Evolutionary conservation across 2,329 filamentous ascomycete species (phyloP).

Genomic region (Periconia sp.): DNA sequence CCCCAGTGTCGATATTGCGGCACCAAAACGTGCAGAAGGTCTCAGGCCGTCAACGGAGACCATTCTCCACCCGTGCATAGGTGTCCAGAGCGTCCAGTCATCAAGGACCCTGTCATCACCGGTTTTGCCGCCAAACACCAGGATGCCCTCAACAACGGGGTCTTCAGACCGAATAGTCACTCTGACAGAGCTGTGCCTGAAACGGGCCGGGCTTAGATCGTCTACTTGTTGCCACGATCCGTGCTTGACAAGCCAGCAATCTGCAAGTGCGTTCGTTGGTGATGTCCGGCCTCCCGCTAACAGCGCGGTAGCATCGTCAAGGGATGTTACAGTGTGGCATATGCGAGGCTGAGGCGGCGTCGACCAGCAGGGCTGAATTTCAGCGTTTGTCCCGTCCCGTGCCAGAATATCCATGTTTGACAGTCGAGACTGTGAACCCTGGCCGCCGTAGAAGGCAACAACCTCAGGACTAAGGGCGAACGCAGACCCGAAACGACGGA

Average conservation of each 20-base stretch:
- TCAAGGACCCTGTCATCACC: slow-evolving; percentile 49
- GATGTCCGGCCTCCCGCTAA: slow-evolving; percentile 81
- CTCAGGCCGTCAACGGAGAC: slow-evolving; percentile 43
- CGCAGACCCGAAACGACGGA: slow-evolving; percentile 49
- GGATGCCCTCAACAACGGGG: slow-evolving; percentile 48
- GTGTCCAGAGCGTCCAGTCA: slow-evolving; percentile 54
- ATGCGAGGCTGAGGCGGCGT: slow-evolving; percentile 55
- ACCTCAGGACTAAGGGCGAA: slow-evolving; percentile 37
- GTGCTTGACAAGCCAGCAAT: slow-evolving; percentile 76
- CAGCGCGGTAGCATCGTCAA: slow-evolving; percentile 65
- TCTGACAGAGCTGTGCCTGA: slow-evolving; percentile 71
- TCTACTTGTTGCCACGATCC: slow-evolving; percentile 68
- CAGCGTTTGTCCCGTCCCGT: slow-evolving; percentile 30
- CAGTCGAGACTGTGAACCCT: slow-evolving; percentile 56
- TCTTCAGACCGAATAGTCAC: slow-evolving; percentile 45
- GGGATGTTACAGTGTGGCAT: slow-evolving; percentile 76
- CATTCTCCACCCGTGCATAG: slow-evolving; percentile 58
- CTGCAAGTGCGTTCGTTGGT: slow-evolving; percentile 69
- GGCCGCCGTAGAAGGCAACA: slow-evolving; percentile 52
- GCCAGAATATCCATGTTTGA: slow-evolving; percentile 50
- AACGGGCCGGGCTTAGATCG: slow-evolving; percentile 73
- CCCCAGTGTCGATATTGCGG: slow-evolving; percentile 56
- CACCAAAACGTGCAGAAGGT: slow-evolving; percentile 63
- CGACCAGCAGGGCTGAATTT: slow-evolving; percentile 39
- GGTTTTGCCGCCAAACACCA: slow-evolving; percentile 55